Evolutionary conservation across 2,329 filamentous ascomycete genomes (phyloP).

Genomic region (Venturia nashicola): DNA sequence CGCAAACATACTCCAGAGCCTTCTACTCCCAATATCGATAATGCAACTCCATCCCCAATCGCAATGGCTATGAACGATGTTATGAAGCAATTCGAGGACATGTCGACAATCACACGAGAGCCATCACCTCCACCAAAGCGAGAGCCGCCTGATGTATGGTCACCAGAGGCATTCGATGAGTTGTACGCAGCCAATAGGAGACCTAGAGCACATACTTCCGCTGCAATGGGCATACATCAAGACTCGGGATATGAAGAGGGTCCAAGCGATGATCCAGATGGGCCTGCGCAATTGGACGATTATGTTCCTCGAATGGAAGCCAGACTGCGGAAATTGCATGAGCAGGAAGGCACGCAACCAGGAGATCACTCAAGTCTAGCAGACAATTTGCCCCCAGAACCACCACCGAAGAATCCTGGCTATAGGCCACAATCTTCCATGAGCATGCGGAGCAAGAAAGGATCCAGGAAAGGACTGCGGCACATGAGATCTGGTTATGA

Average conservation of each 20-base stretch:
- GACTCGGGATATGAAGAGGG: slow-evolving; percentile 34
- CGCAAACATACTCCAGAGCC: slow-evolving; percentile 47
- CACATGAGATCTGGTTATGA: slow-evolving; percentile 70
- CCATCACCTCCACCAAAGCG: slow-evolving; percentile 29
- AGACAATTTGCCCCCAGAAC: slow-evolving; percentile 35
- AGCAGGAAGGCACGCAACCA: slow-evolving; percentile 9
- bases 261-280: slow-evolving; percentile 37
- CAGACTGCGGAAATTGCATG: slow-evolving; percentile 44
- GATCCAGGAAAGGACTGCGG: slow-evolving; percentile 25
- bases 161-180: slow-evolving; percentile 70
- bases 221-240: slow-evolving; percentile 49
- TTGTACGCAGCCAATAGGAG: slow-evolving; percentile 29
- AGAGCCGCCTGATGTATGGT: slow-evolving; percentile 64
- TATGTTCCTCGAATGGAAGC: slow-evolving; percentile 91
- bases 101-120: slow-evolving; percentile 37
- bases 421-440: slow-evolving; percentile 6
- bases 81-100: slow-evolving; percentile 85
- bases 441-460: slow-evolving; percentile 10
- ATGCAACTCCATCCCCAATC: slow-evolving; percentile 73
- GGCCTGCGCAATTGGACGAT: slow-evolving; percentile 62
- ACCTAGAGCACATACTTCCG: slow-evolving; percentile 52
- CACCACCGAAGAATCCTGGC: slow-evolving; percentile 42
- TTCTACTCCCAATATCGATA: slow-evolving; percentile 13
- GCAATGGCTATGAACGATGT: slow-evolving; percentile 96
- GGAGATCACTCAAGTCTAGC: background rate